A percentile compares a stretch with the other conserved stretches of the same genome.
phyloP scores from a whole-genome alignment of 1,284 basidiomycete species.

The Kwoniella shivajii region DNA sequence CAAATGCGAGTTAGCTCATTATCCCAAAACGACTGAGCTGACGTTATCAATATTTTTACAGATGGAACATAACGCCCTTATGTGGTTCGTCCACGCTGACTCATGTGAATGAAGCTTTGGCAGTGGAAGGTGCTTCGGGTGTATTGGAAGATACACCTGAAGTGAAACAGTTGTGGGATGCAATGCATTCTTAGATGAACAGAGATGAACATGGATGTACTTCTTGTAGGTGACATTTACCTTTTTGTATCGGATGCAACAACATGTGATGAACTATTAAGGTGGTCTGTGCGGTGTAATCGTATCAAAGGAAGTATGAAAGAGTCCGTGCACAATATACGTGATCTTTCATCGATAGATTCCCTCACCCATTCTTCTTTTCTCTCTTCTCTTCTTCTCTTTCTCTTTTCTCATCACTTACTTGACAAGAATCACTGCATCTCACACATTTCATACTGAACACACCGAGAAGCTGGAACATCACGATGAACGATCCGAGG shows the following conservation, averaged over 20 bases:
- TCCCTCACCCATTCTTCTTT: not conserved
- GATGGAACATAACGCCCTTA: slow-evolving; percentile 48
- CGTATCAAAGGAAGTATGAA: too few species aligned
- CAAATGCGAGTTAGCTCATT: slow-evolving; percentile 53
- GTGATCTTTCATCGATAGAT: not conserved
- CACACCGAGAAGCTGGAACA: not conserved
- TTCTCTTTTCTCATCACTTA: not conserved
- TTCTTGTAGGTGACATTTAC: too few species aligned
- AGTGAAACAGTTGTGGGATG: slow-evolving; percentile 23
- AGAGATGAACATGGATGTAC: too few species aligned
- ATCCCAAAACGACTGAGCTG: not conserved
- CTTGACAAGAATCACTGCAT: too few species aligned
- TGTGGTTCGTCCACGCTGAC: slow-evolving; percentile 41
- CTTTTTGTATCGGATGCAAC: too few species aligned
- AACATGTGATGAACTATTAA: not conserved
- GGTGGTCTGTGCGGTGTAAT: too few species aligned
- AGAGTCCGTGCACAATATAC: not conserved
- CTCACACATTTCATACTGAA: too few species aligned
- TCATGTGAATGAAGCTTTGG: slow-evolving; percentile 68
- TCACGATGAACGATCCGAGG: too few species aligned
- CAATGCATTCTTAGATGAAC: slow-evolving; percentile 15
- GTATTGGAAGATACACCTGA: slow-evolving; percentile 48
- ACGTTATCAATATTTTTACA: slow-evolving; percentile 3
- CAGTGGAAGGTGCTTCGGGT: slow-evolving; percentile 57
- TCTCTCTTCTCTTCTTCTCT: not conserved